Evolutionary conservation across 2,329 filamentous ascomycete species (phyloP), one percentile per base, ranked within the genome.

Genomic region (Coleophoma cylindrospora): DNA sequence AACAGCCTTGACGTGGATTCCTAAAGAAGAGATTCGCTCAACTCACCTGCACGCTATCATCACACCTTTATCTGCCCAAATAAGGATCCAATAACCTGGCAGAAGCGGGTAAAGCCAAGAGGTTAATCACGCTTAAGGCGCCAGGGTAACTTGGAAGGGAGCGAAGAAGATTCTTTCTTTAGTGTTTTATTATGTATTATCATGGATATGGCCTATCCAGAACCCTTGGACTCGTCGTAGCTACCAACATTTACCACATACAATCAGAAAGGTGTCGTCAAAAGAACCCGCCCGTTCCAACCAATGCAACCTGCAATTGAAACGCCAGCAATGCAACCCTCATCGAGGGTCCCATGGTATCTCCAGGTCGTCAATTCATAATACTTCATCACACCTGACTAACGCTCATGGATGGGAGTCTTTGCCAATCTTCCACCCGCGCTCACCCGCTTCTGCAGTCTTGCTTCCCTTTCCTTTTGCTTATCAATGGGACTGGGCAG

Each of bases 381-480:
- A 58, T 57, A 52, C 48, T 50, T 33, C 44, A 38, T 38, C 15
- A 12, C 45, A 40, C 40, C 27, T 27, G 14, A 50, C 59, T 52
- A 61, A 40, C 57, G 54, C 50, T 66, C 63, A 8, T 60, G 61
- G 43, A 66, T 65, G 10, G 61, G 58, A 14, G 55, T 55, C 45
- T 65, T 66, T 53, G 82, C 82, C 64, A 92, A 75, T 58, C 86
- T 77, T 44, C 87, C 87, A 43, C 87, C 87, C 22, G 85, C 87
- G 64, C 87, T 91, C 54, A 89, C 83, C 53, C 88, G 78, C 72
- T 94, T 94, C 67, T 90, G 86, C 52, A 92, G 67, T 54, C 83
- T 82, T 21, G 77, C 70, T 60, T 91, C 86, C 62, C 77, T 81
- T 59, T 90, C 86, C 38, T 76, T 76, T 51, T 79, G 64, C 57